Conservation (phyloP, 306 rosid species). For the Corylus heterophylla region DNA sequence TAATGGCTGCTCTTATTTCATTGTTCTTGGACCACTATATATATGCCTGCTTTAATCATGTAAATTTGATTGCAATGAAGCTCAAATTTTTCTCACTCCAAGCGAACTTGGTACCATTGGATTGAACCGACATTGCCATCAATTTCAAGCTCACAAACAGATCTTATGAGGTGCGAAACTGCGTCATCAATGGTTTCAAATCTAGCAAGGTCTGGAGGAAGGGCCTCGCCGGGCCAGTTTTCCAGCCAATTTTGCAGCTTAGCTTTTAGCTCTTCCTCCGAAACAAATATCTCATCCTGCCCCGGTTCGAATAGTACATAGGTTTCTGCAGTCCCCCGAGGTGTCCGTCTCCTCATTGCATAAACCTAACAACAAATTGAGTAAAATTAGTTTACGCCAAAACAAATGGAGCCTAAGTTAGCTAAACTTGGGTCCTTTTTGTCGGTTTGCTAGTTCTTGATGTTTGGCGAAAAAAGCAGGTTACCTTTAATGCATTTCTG, state of each 20-base stretch:
- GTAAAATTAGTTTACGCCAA: no score
- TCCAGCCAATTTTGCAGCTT: constrained; percentile 61
- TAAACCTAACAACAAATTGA: constrained; percentile 34
- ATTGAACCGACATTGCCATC: constrained; percentile 79
- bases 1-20: no score
- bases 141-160: constrained; percentile 86
- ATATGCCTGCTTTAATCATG: no score
- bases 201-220: constrained; percentile 84
- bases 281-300: constrained; percentile 78
- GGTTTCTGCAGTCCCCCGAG: constrained; percentile 47
- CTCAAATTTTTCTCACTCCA: constrained; percentile 42
- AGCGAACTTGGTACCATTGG: constrained; percentile 86
- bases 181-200: constrained; percentile 72
- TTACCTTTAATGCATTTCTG: constrained; percentile 46
- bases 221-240: constrained; percentile 70
- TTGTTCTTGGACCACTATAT: no score
- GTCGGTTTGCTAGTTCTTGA: background rate
- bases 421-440: background rate
- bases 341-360: constrained; percentile 62
- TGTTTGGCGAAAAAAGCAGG: background rate
- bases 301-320: constrained; percentile 84
- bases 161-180: constrained; percentile 62
- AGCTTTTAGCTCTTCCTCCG: constrained; percentile 68
- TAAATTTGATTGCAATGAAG: background rate
- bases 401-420: no score